These are phyloP conservation scores for Sphaerostilbella broomeana DNA, from an alignment of 2,329 filamentous ascomycete species.

Conservation along the genomic window DNA sequence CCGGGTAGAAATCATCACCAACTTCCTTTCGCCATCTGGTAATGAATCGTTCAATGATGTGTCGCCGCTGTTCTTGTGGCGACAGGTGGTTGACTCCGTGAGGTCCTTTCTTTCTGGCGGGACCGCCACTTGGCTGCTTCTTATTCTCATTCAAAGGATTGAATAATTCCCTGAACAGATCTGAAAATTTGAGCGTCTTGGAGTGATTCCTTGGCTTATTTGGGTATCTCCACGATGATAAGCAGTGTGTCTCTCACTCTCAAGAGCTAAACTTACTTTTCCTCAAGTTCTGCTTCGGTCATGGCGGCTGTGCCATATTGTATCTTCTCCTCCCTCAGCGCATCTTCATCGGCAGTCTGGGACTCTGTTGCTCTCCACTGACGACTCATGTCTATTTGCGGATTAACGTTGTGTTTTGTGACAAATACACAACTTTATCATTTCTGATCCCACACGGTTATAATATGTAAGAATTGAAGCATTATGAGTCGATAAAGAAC, in stretches of 20 bases:
- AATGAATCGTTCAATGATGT: slow-evolving; percentile 83
- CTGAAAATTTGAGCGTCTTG: slow-evolving; percentile 74
- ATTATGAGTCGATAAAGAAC: background rate
- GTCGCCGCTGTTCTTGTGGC: slow-evolving; percentile 69
- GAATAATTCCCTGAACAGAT: slow-evolving; percentile 72
- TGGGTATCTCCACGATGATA: slow-evolving; percentile 58
- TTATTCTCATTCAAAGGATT: slow-evolving; percentile 73
- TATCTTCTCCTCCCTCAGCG: slow-evolving; percentile 43
- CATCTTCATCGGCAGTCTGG: slow-evolving; percentile 31
- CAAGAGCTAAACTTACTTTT: slow-evolving; percentile 29
- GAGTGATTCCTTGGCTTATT: slow-evolving; percentile 75
- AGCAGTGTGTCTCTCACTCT: slow-evolving; percentile 6
- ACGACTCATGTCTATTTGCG: no score
- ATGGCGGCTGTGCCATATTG: slow-evolving; percentile 41
- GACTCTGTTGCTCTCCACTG: slow-evolving; percentile 4
- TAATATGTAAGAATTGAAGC: background rate
- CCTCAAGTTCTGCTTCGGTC: slow-evolving; percentile 37
- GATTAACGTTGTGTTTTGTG: no score
- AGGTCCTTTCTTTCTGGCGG: slow-evolving; percentile 51
- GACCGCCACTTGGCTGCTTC: slow-evolving; percentile 60
- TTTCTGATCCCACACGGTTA: background rate
- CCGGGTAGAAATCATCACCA: slow-evolving; percentile 88
- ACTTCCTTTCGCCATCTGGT: slow-evolving; percentile 80
- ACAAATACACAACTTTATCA: background rate
- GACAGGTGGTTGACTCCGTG: slow-evolving; percentile 53